phyloP scores from a whole-genome alignment of 2,329 filamentous ascomycete species.

The Clarireedia paspali region DNA sequence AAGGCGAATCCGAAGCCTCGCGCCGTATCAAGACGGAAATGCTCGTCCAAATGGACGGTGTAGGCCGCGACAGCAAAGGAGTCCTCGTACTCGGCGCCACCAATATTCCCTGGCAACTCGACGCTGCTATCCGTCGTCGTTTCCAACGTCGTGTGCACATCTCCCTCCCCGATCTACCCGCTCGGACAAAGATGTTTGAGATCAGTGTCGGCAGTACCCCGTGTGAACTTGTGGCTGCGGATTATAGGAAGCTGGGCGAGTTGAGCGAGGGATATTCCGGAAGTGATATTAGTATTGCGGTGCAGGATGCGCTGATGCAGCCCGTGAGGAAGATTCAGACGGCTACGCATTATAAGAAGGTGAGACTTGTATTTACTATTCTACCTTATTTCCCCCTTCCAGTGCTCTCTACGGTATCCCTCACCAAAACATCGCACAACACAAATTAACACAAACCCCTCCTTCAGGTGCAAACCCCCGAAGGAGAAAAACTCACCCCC shows the following conservation, averaged over 20 bases:
- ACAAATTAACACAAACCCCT: conserved; percentile 5
- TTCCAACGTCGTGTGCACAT: conserved; percentile 97
- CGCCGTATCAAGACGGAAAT: conserved; percentile 97
- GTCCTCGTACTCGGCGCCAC: conserved; percentile 93
- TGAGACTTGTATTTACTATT: conserved; percentile 32
- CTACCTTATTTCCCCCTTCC: background rate
- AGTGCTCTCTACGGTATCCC: no score
- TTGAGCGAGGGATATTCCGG: conserved; percentile 92
- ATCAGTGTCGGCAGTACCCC: conserved; percentile 89
- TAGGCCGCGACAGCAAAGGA: conserved; percentile 89
- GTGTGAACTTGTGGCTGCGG: conserved; percentile 68
- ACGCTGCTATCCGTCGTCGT: conserved; percentile 88
- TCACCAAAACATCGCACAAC: no score
- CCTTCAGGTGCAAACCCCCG: conserved; percentile 61
- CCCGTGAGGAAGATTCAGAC: conserved; percentile 95
- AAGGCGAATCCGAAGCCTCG: conserved; percentile 96
- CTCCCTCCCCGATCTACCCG: conserved; percentile 77
- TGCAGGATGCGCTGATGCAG: conserved; percentile 95
- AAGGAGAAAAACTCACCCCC: conserved; percentile 64
- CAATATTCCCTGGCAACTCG: conserved; percentile 98
- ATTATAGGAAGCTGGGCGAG: conserved; percentile 73
- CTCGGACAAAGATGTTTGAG: conserved; percentile 76
- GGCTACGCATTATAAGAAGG: conserved; percentile 95
- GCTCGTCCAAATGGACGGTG: conserved; percentile 98
- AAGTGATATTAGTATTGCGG: conserved; percentile 90